Evolutionary conservation across 495 filamentous ascomycete species (phyloP), one percentile per base, ranked within the genome.

Genomic region (Penicillium argentinense): DNA sequence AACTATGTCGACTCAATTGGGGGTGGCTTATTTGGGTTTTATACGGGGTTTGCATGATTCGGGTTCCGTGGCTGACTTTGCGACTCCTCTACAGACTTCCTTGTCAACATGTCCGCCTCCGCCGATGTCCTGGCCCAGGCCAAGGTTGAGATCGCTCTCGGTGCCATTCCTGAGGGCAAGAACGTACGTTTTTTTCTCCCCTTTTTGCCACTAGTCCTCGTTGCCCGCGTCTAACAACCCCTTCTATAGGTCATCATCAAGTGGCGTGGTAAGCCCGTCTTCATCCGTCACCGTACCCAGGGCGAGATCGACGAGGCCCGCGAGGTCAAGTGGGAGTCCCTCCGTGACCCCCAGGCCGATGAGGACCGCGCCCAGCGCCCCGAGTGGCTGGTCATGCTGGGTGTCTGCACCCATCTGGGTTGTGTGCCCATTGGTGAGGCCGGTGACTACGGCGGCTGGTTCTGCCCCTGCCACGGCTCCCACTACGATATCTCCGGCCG

Each of bases 181-280:
- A 99, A 99, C 75, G 93, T 93, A 81, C 60, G 87, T 57, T 13
- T 34, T 72, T 16, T 39, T 14, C 26, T 28, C 11, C n/a, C 36
- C 42, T 1, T 27, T 6, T 45, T 28, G 37, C 21, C 14, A 41
- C n/a, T 28, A 23, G 14, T 14, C 11, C 14, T 39, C 34, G 12
- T 36, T 45, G 30, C 25, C 47, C 38, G 30, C 24, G 42, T 48
- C 43, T 42, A 54, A 53, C 32, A 40, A 14, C 12, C 32, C 18
- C 14, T 36, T 33, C 44, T 45, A 64, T 57, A 95, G 89, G 87
- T 97, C 69, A 95, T 97, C 72, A 92, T 99, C 81, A 99, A 99
- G 80, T 99, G 95, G 95, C 86, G 95, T 76, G 95, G 95, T 66
- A 99, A 99, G 85, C 95, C 95, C 68, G 89, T 99, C 70, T 97